Evolutionary conservation across 192 early-diverging fungal species (phyloP), one percentile per base, ranked within the genome.

Genomic region (Rhizophagus prolifer): DNA sequence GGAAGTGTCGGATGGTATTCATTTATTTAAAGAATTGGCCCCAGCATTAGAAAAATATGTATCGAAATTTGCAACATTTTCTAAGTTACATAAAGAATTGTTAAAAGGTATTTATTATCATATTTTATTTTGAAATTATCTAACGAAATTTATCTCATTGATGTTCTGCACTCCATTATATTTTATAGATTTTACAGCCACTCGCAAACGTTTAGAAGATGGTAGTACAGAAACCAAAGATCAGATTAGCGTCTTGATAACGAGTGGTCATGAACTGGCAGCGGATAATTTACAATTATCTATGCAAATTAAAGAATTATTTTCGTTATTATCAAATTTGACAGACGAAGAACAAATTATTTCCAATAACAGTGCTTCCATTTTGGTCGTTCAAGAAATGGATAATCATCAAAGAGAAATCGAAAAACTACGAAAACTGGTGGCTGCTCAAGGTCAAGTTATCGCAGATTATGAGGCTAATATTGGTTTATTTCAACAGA

Each of bases 381-480:
- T n/a, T 30, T 34, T 68, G 2, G 36, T 68, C 12, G n/a, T 36
- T 38, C 26, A 68, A 36, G 66, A 68, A 36, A n/a, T 38, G 16
- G 34, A 68, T 21, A n/a, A 30, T 36, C 62, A 64, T 28, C 66
- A 68, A 68, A 68, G 26, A 36, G 66, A 68, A 36, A n/a, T 21
- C 2, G 66, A 68, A 68, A 68, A 68, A 68, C 38, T 68, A 23
- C 26, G 66, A 68, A 68, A 44, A 44, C 23, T 68, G 36, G 66
- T 68, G 2, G 66, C 34, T 16, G 26, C 66, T 19, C 66, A 68
- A n/a, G 26, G 34, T 41, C 66, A 68, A 68, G 12, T 68, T 21
- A 68, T 68, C 38, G n/a, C n/a, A n/a, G 66, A 68, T 21, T 68
- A 68, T 68, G 66, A 68, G 38, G 66, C 66, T 9, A 68, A 28